phyloP scores from a whole-genome alignment of 208 protist species.

The Crithidia bombi region DNA sequence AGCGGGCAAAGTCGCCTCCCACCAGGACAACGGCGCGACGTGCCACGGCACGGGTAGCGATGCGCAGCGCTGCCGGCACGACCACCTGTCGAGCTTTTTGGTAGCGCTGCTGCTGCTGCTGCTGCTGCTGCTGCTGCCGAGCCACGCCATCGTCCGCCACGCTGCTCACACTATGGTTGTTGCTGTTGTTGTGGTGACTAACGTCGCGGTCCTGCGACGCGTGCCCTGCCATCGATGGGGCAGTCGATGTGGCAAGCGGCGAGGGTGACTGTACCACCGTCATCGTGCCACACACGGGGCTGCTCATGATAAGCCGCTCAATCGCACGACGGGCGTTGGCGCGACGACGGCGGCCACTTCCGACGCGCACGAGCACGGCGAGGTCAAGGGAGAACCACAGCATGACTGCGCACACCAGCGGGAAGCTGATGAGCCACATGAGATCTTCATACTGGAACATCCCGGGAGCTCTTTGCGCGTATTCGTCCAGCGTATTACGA shows the following conservation, averaged over 20 bases:
- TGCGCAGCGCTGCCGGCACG: slow-evolving; percentile 41
- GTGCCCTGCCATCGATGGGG: not conserved
- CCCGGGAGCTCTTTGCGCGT: not conserved
- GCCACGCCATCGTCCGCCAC: not conserved
- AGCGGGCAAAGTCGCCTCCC: slow-evolving; percentile 88
- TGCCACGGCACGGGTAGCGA: slow-evolving; percentile 52
- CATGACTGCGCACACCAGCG: slow-evolving; percentile 53
- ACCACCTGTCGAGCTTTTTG: slow-evolving; percentile 28
- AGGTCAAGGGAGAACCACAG: slow-evolving; percentile 68
- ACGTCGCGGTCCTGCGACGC: not conserved
- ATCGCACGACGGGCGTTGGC: slow-evolving; percentile 46
- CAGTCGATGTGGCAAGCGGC: not conserved
- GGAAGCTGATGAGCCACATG: slow-evolving; percentile 64
- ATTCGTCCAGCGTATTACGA: too few relatives aligned
- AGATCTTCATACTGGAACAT: slow-evolving; percentile 68
- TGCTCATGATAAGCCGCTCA: slow-evolving; percentile 39
- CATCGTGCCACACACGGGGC: slow-evolving; percentile 16
- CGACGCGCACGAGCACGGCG: slow-evolving; percentile 66
- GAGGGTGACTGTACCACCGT: slow-evolving; percentile 19
- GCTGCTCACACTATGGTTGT: not conserved
- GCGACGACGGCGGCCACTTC: slow-evolving; percentile 53
- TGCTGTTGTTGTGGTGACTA: not conserved
- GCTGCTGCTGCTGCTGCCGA: not conserved
- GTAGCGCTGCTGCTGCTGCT: slow-evolving; percentile 5
- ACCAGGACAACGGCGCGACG: slow-evolving; percentile 85